A percentile compares a stretch with the other conserved stretches of the same genome.
These are phyloP conservation scores for Paramecium sexaurelia DNA, from an alignment of 73 alveolate genomes.

Conservation along the genomic window DNA sequence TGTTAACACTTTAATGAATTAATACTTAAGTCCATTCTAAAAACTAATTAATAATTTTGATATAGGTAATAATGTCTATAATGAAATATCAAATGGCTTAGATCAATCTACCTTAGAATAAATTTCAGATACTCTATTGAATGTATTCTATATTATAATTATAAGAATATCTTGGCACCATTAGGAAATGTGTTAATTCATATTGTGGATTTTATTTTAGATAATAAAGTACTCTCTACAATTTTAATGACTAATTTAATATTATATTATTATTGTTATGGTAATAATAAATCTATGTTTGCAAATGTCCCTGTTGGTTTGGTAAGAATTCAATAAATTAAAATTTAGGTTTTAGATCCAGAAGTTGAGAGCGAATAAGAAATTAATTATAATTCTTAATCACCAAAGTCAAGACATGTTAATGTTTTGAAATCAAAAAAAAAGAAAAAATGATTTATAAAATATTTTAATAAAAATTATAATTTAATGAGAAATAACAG, in stretches of 20 bases:
- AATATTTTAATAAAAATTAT: neutral
- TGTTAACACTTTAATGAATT: neutral
- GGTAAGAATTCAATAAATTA: neutral
- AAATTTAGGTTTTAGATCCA: neutral
- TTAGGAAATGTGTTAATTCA: neutral
- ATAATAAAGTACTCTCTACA: constrained; percentile 7
- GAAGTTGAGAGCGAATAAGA: neutral
- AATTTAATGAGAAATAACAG: constrained; percentile 24
- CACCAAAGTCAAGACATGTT: constrained; percentile 11
- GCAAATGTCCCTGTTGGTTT: neutral
- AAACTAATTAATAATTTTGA: neutral
- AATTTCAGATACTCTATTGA: neutral
- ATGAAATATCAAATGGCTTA: neutral
- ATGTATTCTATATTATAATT: neutral
- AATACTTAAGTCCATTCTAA: constrained; percentile 24
- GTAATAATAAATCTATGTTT: neutral
- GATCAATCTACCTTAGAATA: neutral
- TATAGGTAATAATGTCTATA: neutral
- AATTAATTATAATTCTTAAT: neutral
- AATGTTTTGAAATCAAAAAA: neutral
- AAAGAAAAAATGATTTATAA: constrained; percentile 9
- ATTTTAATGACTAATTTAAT: neutral
- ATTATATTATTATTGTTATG: neutral
- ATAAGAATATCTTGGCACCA: neutral
- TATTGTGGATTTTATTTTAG: neutral